Evolutionary conservation across 768 basidiomycete genomes (phyloP), one percentile per base, ranked within the genome.

Genomic region (Boletus subparvulus): DNA sequence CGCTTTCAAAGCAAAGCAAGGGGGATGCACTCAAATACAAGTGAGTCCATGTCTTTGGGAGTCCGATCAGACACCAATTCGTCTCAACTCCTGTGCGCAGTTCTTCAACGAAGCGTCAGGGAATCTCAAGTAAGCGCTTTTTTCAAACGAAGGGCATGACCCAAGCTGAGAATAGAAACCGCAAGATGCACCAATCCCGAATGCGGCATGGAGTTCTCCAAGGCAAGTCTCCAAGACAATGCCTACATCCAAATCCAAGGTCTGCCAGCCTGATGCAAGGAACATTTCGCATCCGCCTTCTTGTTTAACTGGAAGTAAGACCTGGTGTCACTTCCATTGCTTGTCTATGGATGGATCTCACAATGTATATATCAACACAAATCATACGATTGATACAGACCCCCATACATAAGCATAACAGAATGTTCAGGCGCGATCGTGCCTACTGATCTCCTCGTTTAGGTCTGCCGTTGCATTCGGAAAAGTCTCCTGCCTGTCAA

Each of bases 381-480:
- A 60, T 58, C 60, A 66, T 63, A 53, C 51, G 50, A 50, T 61
- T 60, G 46, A 55, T 54, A 55, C 56, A 58, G 57, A 65, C 50
- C 61, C 59, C 52, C 45, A 59, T 53, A 56, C 61, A 58, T 59
- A 53, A 41, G 51, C 44, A 45, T 61, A 44, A 61, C 60, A 47
- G 6, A 45, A 54, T 46, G 58, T 60, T 63, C 58, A 72, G 40
- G 62, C 58, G 50, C 35, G 56, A 54, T 62, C 61, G 21, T 74
- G 64, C 71, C 75, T 65, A 65, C 72, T 55, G 45, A 82, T 81
- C 71, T 90, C 89, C 42, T 79, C 70, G 69, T 93, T 92, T 52
- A 92, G 70, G 52, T 80, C 81, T 32, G 78, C 75, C 5, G 91
- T 94, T 30, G 80, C 87, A 26, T 84, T 77, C 48, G 76, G 72